These are phyloP conservation scores for Tolypocladium pustulatum DNA, from an alignment of 2,329 filamentous ascomycete species.

Conservation along the genomic window DNA sequence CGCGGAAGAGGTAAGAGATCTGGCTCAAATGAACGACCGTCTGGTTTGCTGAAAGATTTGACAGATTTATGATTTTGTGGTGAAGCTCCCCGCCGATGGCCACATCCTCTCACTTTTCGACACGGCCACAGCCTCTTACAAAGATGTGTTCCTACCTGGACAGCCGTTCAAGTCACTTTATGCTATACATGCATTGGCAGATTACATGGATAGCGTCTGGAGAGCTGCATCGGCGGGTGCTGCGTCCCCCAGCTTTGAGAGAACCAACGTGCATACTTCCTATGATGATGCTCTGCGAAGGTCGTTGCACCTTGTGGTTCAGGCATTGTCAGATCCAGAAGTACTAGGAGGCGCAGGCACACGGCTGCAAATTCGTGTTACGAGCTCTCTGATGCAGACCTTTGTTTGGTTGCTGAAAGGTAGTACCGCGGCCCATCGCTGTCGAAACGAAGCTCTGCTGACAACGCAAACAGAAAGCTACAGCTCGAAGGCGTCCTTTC, in stretches of 20 bases:
- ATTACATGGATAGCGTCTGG: constrained; percentile 42
- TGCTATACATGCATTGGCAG: constrained; percentile 54
- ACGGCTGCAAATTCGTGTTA: constrained; percentile 15
- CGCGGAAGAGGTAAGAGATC: constrained; percentile 49
- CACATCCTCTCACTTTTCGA: constrained; percentile 50
- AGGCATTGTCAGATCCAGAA: constrained; percentile 48
- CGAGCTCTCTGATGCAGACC: constrained; percentile 15
- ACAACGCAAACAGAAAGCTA: neutral
- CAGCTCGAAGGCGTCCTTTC: neutral
- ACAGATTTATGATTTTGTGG: constrained; percentile 60
- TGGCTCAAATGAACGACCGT: neutral
- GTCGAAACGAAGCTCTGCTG: neutral
- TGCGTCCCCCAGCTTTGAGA: neutral
- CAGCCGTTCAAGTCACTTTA: constrained; percentile 68
- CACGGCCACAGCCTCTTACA: constrained; percentile 38
- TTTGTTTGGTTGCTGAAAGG: constrained; percentile 17
- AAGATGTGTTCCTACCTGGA: constrained; percentile 55
- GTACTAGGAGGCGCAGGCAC: constrained; percentile 30
- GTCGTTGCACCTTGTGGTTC: constrained; percentile 43
- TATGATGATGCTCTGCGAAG: constrained; percentile 18
- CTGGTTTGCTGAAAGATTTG: constrained; percentile 7
- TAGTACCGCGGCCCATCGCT: constrained; percentile 2
- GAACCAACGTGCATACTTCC: neutral
- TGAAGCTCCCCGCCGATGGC: constrained; percentile 58
- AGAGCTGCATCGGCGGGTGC: constrained; percentile 8